Percentiles rank a stretch among this genome's conserved stretches.
Evolutionary conservation across 2,329 filamentous ascomycete genomes (phyloP).

Genomic region (Trichoderma sp.): DNA sequence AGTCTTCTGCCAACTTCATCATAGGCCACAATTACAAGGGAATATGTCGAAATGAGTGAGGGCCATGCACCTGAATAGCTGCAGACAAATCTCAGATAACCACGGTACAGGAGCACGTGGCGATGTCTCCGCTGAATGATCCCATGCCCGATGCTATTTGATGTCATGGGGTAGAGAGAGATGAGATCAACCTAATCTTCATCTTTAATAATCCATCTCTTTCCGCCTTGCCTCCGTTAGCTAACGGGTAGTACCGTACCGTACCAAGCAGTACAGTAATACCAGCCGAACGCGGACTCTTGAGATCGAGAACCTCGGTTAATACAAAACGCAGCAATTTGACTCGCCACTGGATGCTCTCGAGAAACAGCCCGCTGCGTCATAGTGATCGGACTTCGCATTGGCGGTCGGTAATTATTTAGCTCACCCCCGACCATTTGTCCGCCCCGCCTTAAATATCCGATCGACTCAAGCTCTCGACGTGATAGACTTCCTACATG

Average conservation of each 20-base stretch:
- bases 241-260: no score
- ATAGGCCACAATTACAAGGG: no score
- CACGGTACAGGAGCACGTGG: no score
- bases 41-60: no score
- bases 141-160: background rate
- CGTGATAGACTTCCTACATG: background rate
- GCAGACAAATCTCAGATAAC: no score
- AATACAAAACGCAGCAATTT: background rate
- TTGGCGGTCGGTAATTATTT: background rate
- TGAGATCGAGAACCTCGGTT: no score
- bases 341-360: background rate
- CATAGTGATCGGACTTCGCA: background rate
- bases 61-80: no score
- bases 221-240: background rate
- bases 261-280: no score
- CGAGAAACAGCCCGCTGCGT: background rate
- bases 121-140: background rate
- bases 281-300: no score
- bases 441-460: background rate
- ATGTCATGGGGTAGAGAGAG: background rate
- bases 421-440: background rate
- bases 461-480: background rate
- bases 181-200: background rate
- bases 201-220: background rate
- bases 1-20: no score